Base-by-base conservation (phyloP, 371 early-diverging fungal species). In the Sporodiniella umbellata region DNA sequence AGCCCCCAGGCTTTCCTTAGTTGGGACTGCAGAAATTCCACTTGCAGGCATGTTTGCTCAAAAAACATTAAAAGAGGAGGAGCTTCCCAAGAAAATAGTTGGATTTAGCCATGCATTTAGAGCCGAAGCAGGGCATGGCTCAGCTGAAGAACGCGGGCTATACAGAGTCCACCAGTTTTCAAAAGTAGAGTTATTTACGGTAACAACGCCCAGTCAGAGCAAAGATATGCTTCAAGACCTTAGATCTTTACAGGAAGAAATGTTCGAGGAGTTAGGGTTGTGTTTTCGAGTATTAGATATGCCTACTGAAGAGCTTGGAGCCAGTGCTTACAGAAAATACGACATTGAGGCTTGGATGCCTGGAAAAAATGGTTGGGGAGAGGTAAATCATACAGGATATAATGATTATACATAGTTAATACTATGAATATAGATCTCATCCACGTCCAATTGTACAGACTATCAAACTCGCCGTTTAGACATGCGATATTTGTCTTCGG, bases 311-410 rank as follows among this genome's bases (percentile, higher is more conserved):
- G 96, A 96, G 66, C 70, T 96, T 18, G 97, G 96, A 14, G 93
- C 93, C 8, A 91, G 93, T 47, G 95, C 95, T 0, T 92, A 85
- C 66, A 77, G 87, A 30, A 96, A 96, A 55, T 91, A 84, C 58
- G 96, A 96, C 53, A 92, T 96, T 56, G 97, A 96, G 65, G 95
- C 94, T 6, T 95, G 94, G 93, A 89, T 96, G 89, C 95, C 96
- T 1, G 95, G 94, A 1, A 73, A 89, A 31, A 70, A 78, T 28
- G 57, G 58, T 12, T 96, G 95, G 94, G 97, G 97, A 21, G 97
- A 96, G 75, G 84, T 86, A 67, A 56, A 14, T 38, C 6, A 42
- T 24, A 33, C 15, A 48, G 1, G 15, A 24, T 15, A 2, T 25
- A n/a, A n/a, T n/a, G n/a, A n/a, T n/a, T n/a, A n/a, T n/a, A n/a